These are phyloP conservation scores for Aspergillus fructus DNA, from an alignment of 2,329 filamentous ascomycete species.

Conservation along the genomic window DNA sequence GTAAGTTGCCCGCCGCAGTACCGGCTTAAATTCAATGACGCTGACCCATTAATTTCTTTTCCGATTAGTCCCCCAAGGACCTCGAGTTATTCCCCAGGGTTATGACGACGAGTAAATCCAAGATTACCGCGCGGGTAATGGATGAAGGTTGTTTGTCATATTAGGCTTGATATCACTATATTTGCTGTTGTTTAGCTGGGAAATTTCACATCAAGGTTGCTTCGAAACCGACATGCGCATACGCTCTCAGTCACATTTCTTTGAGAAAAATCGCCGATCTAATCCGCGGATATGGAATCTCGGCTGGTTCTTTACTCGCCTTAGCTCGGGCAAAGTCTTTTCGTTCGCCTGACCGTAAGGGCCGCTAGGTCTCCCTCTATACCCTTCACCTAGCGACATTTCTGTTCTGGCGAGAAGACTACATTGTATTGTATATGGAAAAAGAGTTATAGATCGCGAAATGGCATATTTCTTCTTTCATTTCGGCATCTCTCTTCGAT, in stretches of 20 bases:
- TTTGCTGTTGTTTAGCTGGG: conserved; percentile 21
- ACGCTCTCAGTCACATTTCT: not conserved
- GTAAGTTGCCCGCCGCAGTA: conserved; percentile 56
- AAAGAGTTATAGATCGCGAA: conserved; percentile 18
- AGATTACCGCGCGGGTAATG: not conserved
- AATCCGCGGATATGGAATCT: not conserved
- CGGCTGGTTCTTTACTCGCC: not conserved
- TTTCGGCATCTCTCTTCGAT: not conserved
- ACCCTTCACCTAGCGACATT: not conserved
- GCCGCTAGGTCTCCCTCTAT: conserved; percentile 4
- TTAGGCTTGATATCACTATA: conserved; percentile 13
- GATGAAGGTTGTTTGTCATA: conserved; percentile 15
- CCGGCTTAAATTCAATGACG: not conserved
- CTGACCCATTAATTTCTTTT: not conserved
- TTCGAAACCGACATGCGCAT: not conserved
- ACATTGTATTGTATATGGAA: conserved; percentile 21
- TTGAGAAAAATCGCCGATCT: not conserved
- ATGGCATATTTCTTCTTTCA: conserved; percentile 1
- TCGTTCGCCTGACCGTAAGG: not conserved
- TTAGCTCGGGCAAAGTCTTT: not conserved
- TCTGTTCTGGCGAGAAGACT: conserved; percentile 2
- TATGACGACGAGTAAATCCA: conserved; percentile 45
- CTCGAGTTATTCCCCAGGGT: conserved; percentile 46
- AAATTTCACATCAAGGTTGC: conserved; percentile 4
- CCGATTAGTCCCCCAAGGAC: conserved; percentile 44